A percentile compares a stretch with the other conserved stretches of the same genome.
Evolutionary conservation across 1,139 yeast species (phyloP).

Genomic region (Ogataea hybrid): DNA sequence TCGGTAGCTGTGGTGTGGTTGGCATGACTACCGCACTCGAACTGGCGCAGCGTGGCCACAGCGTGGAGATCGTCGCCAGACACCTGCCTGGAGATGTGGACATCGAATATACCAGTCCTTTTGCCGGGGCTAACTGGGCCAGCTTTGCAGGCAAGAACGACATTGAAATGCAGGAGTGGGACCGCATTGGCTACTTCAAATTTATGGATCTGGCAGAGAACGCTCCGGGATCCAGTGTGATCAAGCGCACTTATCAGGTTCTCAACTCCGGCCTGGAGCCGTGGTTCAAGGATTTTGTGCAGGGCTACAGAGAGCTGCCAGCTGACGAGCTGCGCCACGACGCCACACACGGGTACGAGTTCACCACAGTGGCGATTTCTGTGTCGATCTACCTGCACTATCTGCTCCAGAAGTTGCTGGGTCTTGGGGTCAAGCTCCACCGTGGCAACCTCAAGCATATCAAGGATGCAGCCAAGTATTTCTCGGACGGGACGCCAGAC

Average conservation of each 20-base stretch:
- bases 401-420: conserved; percentile 40
- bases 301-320: conserved; percentile 35
- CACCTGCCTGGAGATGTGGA: conserved; percentile 55
- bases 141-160: conserved; percentile 42
- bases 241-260: conserved; percentile 32
- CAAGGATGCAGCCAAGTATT: conserved; percentile 25
- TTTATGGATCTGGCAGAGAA: conserved; percentile 40
- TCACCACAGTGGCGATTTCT: conserved; percentile 48
- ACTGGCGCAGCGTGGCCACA: conserved; percentile 42
- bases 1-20: conserved; percentile 48
- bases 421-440: conserved; percentile 35
- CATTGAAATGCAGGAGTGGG: conserved; percentile 36
- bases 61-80: conserved; percentile 51
- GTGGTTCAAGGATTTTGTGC: conserved; percentile 46
- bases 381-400: conserved; percentile 51
- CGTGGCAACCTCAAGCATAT: conserved; percentile 23
- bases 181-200: conserved; percentile 40
- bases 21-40: conserved; percentile 62
- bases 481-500: conserved; percentile 26
- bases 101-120: conserved; percentile 60
- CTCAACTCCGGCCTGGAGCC: conserved; percentile 37
- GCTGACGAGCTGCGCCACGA: conserved; percentile 33
- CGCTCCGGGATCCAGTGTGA: conserved; percentile 50
- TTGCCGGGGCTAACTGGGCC: conserved; percentile 82
- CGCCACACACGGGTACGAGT: conserved; percentile 40